Percentiles rank a stretch among this genome's conserved stretches.
Conservation (phyloP, 116 monocot species). For the Cymodocea nodosa region DNA sequence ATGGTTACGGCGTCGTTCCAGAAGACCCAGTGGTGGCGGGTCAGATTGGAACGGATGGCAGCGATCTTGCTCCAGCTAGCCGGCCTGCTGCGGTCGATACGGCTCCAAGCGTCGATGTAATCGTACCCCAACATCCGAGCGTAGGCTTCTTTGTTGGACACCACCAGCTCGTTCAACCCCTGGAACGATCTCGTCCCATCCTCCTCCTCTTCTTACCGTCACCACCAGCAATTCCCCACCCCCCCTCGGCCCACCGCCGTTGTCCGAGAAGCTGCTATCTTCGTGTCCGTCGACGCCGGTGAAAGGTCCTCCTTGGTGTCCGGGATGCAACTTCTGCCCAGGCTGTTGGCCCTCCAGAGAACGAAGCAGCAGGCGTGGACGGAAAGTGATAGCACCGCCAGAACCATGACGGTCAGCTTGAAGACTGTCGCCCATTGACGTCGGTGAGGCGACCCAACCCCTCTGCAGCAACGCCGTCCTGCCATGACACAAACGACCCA, state of each 20-base stretch:
- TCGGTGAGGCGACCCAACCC: not conserved
- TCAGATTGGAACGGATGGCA: constrained; percentile 37
- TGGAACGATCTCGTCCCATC: constrained; percentile 19
- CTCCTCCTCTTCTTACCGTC: not conserved
- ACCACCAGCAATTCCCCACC: no score
- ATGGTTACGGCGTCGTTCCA: constrained; percentile 66
- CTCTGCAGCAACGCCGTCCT: no score
- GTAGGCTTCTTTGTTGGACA: constrained; percentile 38
- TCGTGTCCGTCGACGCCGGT: not conserved
- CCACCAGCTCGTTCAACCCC: constrained; percentile 31
- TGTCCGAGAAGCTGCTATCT: constrained; percentile 46
- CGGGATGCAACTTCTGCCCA: constrained; percentile 4
- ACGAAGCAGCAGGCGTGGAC: constrained; percentile 1
- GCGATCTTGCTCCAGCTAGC: constrained; percentile 87
- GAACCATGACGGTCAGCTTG: not conserved
- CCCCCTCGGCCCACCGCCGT: constrained; percentile 8
- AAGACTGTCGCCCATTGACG: not conserved
- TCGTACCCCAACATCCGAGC: constrained; percentile 36
- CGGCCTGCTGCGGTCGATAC: constrained; percentile 51
- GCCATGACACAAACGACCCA: no score
- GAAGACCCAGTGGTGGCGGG: constrained; percentile 65
- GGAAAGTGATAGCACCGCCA: not conserved
- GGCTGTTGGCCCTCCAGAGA: constrained; percentile 5
- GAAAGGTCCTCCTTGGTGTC: not conserved
- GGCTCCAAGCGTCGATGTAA: constrained; percentile 32